A percentile compares a stretch with the other conserved stretches of the same genome.
Conservation (phyloP, 2,329 filamentous ascomycete genomes). For the Arthrobotrys sinensis region DNA sequence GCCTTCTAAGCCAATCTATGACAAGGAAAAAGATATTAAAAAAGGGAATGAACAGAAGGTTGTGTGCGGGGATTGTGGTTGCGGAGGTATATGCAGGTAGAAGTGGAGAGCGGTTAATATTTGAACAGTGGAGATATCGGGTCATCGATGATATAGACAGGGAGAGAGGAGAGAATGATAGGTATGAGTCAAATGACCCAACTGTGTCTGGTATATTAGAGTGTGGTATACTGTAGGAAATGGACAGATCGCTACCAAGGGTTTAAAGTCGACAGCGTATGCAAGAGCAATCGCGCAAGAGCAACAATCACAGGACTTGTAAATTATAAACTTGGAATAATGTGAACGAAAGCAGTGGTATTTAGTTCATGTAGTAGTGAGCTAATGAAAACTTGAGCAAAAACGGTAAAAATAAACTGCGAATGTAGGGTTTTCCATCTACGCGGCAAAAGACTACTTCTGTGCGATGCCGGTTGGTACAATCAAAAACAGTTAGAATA, state of each 20-base stretch:
- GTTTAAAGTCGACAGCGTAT: neutral
- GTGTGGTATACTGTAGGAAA: constrained; percentile 14
- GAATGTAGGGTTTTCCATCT: constrained; percentile 9
- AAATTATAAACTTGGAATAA: neutral
- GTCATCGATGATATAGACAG: neutral
- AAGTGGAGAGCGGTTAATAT: constrained; percentile 20
- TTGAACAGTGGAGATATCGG: neutral
- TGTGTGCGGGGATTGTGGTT: neutral
- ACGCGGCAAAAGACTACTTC: neutral
- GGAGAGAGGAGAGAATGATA: neutral
- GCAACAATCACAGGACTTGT: neutral
- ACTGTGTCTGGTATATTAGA: neutral
- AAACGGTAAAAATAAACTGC: neutral
- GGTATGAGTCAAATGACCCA: constrained; percentile 8
- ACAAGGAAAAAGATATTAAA: neutral
- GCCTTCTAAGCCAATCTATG: constrained; percentile 5
- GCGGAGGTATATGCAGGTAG: neutral
- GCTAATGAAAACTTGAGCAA: constrained; percentile 7
- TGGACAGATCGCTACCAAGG: neutral
- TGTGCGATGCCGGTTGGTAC: constrained; percentile 5
- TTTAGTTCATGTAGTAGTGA: constrained; percentile 1
- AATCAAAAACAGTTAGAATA: neutral
- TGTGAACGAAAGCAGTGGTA: neutral
- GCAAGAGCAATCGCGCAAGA: constrained; percentile 10
- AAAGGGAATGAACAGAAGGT: neutral